Conservation (phyloP, 305 asterid genomes). For the Solanum chacoense region DNA sequence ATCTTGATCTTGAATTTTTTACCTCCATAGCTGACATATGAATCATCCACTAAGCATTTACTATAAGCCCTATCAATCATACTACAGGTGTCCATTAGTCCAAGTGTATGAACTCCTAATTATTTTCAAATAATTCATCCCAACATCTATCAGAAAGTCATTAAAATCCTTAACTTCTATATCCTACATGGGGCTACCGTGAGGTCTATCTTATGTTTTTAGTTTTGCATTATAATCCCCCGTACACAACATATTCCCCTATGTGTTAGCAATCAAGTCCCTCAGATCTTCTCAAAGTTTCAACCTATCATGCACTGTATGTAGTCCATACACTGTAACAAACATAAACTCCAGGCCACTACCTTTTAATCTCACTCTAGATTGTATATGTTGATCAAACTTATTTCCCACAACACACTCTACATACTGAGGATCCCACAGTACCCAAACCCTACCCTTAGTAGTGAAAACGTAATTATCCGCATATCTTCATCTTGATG, state of each 20-base stretch:
- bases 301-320: neutral
- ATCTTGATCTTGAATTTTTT: neutral
- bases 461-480: neutral
- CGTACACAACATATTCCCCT: neutral
- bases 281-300: neutral
- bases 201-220: neutral
- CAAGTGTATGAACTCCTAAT: neutral
- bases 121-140: neutral
- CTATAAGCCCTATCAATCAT: neutral
- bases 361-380: neutral
- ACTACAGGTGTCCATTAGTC: neutral
- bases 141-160: neutral
- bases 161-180: neutral
- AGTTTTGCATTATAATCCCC: neutral
- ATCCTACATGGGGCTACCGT: neutral
- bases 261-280: neutral
- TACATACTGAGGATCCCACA: neutral
- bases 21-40: neutral
- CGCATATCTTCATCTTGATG: neutral
- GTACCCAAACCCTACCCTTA: neutral
- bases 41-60: neutral
- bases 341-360: neutral
- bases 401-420: neutral
- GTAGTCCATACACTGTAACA: neutral
- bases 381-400: neutral